Evolutionary conservation across 2,329 filamentous ascomycete species (phyloP).

Genomic region (Claviceps lovelessii): DNA sequence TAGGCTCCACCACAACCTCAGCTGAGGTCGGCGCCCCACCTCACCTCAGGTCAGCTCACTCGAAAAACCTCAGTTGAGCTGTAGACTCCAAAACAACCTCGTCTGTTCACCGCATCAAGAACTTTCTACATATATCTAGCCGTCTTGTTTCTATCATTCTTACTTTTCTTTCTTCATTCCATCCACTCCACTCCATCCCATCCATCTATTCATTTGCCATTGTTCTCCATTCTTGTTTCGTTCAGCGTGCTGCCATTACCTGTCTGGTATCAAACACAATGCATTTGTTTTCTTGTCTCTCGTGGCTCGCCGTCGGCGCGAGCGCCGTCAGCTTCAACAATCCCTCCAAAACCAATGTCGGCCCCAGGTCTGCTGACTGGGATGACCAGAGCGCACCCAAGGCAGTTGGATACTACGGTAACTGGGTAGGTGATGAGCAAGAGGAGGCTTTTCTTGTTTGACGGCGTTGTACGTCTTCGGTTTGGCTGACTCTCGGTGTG

Average conservation of each 20-base stretch:
- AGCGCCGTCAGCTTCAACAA: neutral
- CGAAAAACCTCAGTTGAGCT: no score
- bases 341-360: neutral
- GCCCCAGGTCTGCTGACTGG: neutral
- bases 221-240: neutral
- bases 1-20: no score
- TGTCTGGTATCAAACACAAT: neutral
- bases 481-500: neutral
- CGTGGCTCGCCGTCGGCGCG: constrained; percentile 1
- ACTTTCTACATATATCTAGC: no score
- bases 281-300: neutral
- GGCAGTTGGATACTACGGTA: neutral
- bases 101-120: neutral
- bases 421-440: neutral
- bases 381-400: neutral
- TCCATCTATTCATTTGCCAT: no score
- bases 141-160: no score
- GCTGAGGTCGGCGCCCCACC: no score
- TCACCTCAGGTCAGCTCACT: no score
- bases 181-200: no score
- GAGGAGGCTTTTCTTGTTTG: neutral
- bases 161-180: neutral
- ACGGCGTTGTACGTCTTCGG: neutral
- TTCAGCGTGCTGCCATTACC: neutral
- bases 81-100: neutral